Percentiles rank a stretch among this genome's conserved stretches.
Conservation (phyloP, 164 flowering plant genomes). For the Stephania japonica region DNA sequence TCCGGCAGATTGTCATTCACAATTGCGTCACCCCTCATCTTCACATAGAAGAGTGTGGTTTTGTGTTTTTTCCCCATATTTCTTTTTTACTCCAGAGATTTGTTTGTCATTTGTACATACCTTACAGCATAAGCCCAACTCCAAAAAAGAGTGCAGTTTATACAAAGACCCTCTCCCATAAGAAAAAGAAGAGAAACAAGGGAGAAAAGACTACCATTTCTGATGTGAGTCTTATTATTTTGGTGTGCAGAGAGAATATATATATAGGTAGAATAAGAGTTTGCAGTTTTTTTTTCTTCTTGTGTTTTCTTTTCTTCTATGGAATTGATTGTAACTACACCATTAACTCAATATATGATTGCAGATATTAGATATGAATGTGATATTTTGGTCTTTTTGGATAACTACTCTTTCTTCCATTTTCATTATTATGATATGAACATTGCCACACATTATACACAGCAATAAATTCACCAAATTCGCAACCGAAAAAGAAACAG, state of each 20-base stretch:
- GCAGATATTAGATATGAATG: slow-evolving; percentile 28
- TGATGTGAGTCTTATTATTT: slow-evolving; percentile 32
- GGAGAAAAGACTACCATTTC: slow-evolving; percentile 37
- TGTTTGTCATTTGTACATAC: slow-evolving; percentile 48
- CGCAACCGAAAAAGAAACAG: not conserved
- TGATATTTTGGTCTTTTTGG: slow-evolving; percentile 36
- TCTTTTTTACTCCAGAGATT: slow-evolving; percentile 12
- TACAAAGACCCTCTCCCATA: slow-evolving; percentile 42
- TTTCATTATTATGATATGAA: not conserved
- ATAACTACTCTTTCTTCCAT: slow-evolving; percentile 3
- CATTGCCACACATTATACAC: not conserved
- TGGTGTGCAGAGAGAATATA: slow-evolving; percentile 39
- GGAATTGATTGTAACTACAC: slow-evolving; percentile 20
- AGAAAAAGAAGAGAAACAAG: slow-evolving; percentile 15
- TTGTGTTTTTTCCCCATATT: slow-evolving; percentile 26
- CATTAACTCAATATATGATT: slow-evolving; percentile 25
- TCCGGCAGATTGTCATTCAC: slow-evolving; percentile 26
- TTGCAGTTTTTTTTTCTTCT: slow-evolving; percentile 9
- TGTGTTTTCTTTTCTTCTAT: slow-evolving; percentile 12
- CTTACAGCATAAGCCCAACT: slow-evolving; percentile 22
- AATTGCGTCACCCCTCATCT: slow-evolving; percentile 41
- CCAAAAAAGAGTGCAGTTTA: slow-evolving; percentile 42
- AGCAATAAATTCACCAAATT: not conserved
- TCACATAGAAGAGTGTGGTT: slow-evolving; percentile 31
- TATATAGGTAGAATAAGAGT: slow-evolving; percentile 30